Evolutionary conservation across 202 grass and related monocot genomes (phyloP).

Genomic region (Schoenoplectus triqueter): DNA sequence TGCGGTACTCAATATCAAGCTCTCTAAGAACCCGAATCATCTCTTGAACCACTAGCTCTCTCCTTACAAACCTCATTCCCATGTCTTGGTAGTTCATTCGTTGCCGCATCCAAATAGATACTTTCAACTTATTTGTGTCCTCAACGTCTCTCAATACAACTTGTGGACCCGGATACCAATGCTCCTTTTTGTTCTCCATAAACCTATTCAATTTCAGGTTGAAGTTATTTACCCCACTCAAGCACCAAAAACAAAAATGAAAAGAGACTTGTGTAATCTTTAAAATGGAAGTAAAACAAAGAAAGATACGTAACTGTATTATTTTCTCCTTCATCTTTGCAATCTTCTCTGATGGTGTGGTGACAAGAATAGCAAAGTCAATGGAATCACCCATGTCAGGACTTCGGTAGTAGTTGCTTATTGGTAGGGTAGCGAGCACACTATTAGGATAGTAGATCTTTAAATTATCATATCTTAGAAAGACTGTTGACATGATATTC

Average conservation of each 20-base stretch:
- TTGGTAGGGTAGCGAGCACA: conserved; percentile 67
- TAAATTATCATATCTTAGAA: conserved; percentile 77
- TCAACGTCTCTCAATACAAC: conserved; percentile 73
- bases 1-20: conserved; percentile 79
- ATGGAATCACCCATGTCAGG: conserved; percentile 85
- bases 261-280: conserved; percentile 15
- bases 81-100: conserved; percentile 86
- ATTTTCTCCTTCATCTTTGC: conserved; percentile 73
- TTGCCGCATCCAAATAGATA: conserved; percentile 79
- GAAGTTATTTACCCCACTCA: neutral
- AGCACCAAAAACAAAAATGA: neutral
- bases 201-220: conserved; percentile 38
- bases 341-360: conserved; percentile 77
- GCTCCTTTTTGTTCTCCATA: conserved; percentile 77
- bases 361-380: conserved; percentile 78
- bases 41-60: conserved; percentile 78
- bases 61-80: conserved; percentile 60
- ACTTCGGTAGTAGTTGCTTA: conserved; percentile 84
- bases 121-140: conserved; percentile 72
- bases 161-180: conserved; percentile 67
- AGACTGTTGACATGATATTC: conserved; percentile 87
- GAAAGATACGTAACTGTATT: conserved; percentile 47
- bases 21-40: conserved; percentile 76
- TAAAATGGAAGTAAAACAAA: conserved; percentile 29
- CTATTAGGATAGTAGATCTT: conserved; percentile 88